Evolutionary conservation across 768 basidiomycete genomes (phyloP).

Genomic region (Collybia sordida): DNA sequence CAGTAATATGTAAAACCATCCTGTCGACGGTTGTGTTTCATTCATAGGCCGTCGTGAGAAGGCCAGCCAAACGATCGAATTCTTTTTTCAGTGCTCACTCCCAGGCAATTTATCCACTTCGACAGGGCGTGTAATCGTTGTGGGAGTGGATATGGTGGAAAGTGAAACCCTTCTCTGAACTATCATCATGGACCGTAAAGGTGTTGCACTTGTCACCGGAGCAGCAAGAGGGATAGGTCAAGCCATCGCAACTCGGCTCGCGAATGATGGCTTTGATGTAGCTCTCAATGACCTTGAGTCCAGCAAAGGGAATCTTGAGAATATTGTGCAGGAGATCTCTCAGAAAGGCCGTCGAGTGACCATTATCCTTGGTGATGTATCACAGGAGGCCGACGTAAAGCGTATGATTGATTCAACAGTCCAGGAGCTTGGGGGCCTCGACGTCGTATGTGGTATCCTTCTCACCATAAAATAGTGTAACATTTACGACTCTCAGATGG

Average conservation of each 20-base stretch:
- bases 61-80: neutral
- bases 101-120: neutral
- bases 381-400: neutral
- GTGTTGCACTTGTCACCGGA: constrained; percentile 5
- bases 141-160: no score
- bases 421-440: constrained; percentile 17
- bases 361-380: neutral
- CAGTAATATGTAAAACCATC: no score
- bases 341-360: neutral
- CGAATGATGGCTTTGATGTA: constrained; percentile 19
- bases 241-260: constrained; percentile 17
- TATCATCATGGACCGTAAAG: neutral
- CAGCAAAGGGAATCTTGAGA: neutral
- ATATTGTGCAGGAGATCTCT: neutral
- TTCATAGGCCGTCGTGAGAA: neutral
- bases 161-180: no score
- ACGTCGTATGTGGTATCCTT: constrained; percentile 26
- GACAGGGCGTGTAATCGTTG: neutral
- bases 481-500: constrained; percentile 20
- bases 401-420: neutral
- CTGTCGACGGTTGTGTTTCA: neutral
- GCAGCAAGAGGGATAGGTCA: constrained; percentile 14
- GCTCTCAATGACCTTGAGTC: constrained; percentile 26
- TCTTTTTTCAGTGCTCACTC: neutral
- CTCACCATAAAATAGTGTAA: neutral